phyloP scores from a whole-genome alignment of 306 rosid species.

The Trifolium pratense region DNA sequence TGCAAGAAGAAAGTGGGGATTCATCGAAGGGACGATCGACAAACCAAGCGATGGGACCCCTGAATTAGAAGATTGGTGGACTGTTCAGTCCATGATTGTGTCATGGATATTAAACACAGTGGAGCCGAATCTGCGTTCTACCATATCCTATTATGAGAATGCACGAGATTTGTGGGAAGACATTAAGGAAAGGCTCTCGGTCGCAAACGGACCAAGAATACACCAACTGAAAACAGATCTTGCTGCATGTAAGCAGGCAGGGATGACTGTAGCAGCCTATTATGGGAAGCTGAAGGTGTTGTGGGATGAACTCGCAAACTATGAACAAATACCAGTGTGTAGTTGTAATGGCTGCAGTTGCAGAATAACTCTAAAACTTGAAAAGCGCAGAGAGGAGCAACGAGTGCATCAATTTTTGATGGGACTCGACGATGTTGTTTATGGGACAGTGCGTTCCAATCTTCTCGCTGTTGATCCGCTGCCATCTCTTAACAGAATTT shows the following conservation, averaged over 20 bases:
- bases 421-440: neutral
- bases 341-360: neutral
- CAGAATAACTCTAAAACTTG: neutral
- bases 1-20: neutral
- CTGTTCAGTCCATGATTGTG: neutral
- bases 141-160: neutral
- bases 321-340: neutral
- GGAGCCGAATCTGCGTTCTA: neutral
- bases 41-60: neutral
- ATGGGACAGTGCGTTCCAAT: neutral
- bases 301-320: neutral
- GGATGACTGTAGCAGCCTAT: neutral
- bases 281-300: neutral
- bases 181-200: neutral
- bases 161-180: neutral
- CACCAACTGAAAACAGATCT: neutral
- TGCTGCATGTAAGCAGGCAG: neutral
- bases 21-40: neutral
- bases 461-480: neutral
- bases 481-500: neutral
- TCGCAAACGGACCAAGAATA: neutral
- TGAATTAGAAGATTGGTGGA: neutral
- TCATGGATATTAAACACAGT: neutral
- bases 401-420: neutral
- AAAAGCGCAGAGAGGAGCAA: neutral